Base-by-base conservation (phyloP, 2,329 filamentous ascomycete genomes). In the Rutstroemia sydowiana region DNA sequence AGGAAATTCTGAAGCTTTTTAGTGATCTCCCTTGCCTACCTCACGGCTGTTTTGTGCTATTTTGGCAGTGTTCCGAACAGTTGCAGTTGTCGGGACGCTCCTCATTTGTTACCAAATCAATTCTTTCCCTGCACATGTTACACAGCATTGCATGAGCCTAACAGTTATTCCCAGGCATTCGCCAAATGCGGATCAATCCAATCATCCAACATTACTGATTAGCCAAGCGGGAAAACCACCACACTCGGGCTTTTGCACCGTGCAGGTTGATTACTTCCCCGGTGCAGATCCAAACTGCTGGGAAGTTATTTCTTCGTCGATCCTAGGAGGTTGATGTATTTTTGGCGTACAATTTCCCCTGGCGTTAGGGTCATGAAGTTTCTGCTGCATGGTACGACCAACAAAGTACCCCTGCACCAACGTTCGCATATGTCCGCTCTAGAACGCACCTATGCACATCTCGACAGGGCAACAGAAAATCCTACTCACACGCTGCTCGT, bases 61-160 rank as follows among this genome's bases (percentile, higher is more conserved):
- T 32, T 40, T 39, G 42, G 21, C 21, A 21, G 11, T 42, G 39
- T 23, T 23, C 18, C 21, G 6, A 42, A 42, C 18, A 30, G 48
- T 51, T 51, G 48, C 42, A 51, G 42, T 39, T 51, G 48, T 51
- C 48, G 48, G 48, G 48, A 51, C 48, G 32, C 48, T 51, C 26
- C 48, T 51, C 32, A 51, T 51, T 51, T 51, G 48, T 31, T 51
- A 46, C 48, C 48, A 46, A 36, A 23, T n/a, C 46, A 31, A 18
- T 36, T 51, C 23, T 34, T 42, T 32, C 32, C 26, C 43, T 46
- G 42, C 48, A 51, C 18, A 40, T 21, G 48, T 51, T 18, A 42
- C 39, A 51, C 48, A 46, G 34, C 48, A 51, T 46, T 37, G 40
- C 47, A 30, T 37, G 26, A n/a, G 34, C 13, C 16, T 23, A 32